Evolutionary conservation across 208 protist genomes (phyloP).

Genomic region (Leishmania guyanensis): DNA sequence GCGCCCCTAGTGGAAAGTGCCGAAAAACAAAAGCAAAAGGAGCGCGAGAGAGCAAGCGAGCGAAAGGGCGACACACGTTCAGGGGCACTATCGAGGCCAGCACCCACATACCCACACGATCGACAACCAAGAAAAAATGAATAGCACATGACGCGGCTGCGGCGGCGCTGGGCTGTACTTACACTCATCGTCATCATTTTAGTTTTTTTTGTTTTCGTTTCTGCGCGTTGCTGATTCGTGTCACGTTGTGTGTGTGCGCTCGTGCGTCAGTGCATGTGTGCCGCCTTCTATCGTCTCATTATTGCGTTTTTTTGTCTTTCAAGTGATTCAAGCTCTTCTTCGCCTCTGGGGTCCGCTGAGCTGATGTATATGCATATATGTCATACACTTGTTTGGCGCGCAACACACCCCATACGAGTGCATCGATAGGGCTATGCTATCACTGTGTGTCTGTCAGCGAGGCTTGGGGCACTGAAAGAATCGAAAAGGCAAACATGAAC

Average conservation of each 20-base stretch:
- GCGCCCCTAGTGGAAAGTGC: too few relatives aligned
- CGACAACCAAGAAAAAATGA: neutral
- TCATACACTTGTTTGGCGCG: neutral
- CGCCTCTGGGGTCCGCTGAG: neutral
- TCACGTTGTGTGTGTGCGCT: neutral
- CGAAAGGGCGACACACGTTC: neutral
- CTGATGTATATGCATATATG: neutral
- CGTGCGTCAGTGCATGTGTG: neutral
- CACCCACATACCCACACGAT: neutral
- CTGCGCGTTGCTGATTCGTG: neutral
- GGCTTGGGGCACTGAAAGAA: too few relatives aligned
- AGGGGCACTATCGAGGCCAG: neutral
- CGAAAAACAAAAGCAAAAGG: neutral
- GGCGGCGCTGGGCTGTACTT: neutral
- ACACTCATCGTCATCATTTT: neutral
- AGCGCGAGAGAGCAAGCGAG: neutral
- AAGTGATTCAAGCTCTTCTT: neutral
- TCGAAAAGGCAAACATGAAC: neutral
- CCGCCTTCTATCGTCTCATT: neutral
- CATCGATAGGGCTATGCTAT: too few relatives aligned
- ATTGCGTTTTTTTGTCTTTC: neutral
- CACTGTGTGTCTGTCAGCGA: neutral
- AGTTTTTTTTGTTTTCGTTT: neutral
- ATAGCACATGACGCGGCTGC: neutral
- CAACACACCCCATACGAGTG: too few relatives aligned